A percentile compares a stretch with the other conserved stretches of the same genome.
Evolutionary conservation across 176 grass and related monocot genomes (phyloP).

Genomic region (Rhynchospora breviuscula): DNA sequence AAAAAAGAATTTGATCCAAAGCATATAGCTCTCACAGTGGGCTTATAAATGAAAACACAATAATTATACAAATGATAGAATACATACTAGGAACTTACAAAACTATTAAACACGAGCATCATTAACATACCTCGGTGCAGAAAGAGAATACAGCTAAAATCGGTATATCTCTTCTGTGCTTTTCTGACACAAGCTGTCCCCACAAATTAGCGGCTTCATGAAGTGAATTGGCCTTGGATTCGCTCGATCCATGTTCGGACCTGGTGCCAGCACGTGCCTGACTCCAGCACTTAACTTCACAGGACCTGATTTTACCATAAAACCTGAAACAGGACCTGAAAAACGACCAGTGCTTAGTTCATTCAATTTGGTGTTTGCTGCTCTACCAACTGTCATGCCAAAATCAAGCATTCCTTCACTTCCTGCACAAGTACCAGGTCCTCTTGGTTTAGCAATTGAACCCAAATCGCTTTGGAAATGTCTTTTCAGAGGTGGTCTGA

Average conservation of each 20-base stretch:
- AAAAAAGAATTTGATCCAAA: not conserved
- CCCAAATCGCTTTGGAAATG: not conserved
- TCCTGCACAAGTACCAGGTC: not conserved
- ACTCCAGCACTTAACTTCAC: slow-evolving; percentile 24
- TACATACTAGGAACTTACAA: not conserved
- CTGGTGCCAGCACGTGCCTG: slow-evolving; percentile 21
- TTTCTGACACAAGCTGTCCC: slow-evolving; percentile 10
- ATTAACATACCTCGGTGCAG: slow-evolving; percentile 1
- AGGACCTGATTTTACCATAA: slow-evolving; percentile 3
- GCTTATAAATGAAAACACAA: slow-evolving; percentile 15
- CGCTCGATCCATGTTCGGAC: not conserved
- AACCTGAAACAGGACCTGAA: not conserved
- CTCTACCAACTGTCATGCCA: not conserved
- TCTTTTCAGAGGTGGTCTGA: not conserved
- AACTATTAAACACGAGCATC: slow-evolving; percentile 13
- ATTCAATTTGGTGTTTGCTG: not conserved
- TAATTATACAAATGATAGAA: slow-evolving; percentile 2
- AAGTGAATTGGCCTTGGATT: slow-evolving; percentile 15
- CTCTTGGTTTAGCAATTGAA: not conserved
- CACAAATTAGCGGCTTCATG: not conserved
- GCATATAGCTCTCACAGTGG: slow-evolving; percentile 1
- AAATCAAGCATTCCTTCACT: slow-evolving; percentile 1
- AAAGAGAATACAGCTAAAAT: slow-evolving; percentile 13
- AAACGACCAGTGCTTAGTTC: not conserved
- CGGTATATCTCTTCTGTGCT: slow-evolving; percentile 5